phyloP scores from a whole-genome alignment of 2,329 filamentous ascomycete genomes.

The Coniella lustricola region DNA sequence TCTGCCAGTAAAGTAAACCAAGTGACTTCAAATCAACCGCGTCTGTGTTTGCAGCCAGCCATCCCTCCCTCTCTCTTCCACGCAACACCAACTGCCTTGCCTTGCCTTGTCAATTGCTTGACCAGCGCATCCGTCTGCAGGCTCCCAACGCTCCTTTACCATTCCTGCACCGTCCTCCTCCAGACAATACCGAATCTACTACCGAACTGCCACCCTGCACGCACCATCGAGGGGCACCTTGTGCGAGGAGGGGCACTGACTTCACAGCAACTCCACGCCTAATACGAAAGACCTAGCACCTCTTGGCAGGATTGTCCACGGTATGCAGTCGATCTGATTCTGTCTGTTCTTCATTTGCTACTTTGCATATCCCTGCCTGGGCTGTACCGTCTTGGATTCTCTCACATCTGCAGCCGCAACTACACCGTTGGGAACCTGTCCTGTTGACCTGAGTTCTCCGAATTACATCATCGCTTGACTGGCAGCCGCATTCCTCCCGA shows the following conservation, averaged over 20 bases:
- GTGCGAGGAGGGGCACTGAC: background rate
- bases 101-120: background rate
- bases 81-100: background rate
- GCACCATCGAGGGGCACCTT: background rate
- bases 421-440: no score
- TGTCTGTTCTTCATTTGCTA: background rate
- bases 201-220: background rate
- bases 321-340: background rate
- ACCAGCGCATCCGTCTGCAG: no score
- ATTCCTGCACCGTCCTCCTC: background rate
- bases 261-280: background rate
- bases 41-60: background rate
- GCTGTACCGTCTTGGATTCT: background rate
- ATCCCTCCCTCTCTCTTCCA: background rate
- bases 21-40: background rate
- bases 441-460: no score
- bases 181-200: background rate
- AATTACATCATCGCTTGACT: background rate
- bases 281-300: background rate
- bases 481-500: background rate
- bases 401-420: background rate
- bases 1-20: slow-evolving; percentile 5
- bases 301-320: background rate
- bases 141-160: no score
- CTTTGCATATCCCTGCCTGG: background rate